Evolutionary conservation across 2,329 filamentous ascomycete species (phyloP), one percentile per base, ranked within the genome.

Genomic region (Emmonsia crescens): DNA sequence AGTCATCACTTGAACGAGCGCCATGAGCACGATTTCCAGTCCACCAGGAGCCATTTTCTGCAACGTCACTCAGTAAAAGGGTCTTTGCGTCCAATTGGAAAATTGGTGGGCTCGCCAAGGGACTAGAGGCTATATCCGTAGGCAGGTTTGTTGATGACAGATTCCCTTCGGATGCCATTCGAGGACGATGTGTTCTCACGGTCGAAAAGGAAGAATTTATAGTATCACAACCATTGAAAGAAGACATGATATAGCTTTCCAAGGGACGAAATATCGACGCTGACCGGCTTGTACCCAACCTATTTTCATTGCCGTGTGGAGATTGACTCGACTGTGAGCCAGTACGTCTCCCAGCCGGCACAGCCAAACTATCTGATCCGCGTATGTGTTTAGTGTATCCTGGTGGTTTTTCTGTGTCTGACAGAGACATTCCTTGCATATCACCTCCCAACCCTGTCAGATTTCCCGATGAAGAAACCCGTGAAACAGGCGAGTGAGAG

Each of bases 41-140:
- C 89, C 89, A 93, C 89, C 89, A 93, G 8, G 83, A 83, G 2
- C 88, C 89, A 69, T 94, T 94, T 70, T 94, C 89, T 0, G 86
- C 88, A 66, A 92, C 80, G 68, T 92, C 84, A 2, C 89, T 89
- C 1, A 92, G 73, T 6, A 91, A 77, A 24, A 93, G 76, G 5
- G 88, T 82, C 69, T 91, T 94, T 0, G 87, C 83, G 70, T 94
- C 89, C 24, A 91, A 75, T 57, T 89, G 86, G 42, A 81, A 81
- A 3, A 85, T 73, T 31, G 76, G 75, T 51, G 75, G 72, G 62
- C 76, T 77, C 10, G 65, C 64, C 31, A 66, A 59, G 51, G 67
- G 36, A 27, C 67, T 65, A 61, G 70, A 63, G 62, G 66, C 59
- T 72, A 76, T 64, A 63, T 73, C 66, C 66, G 64, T 64, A 38